These are phyloP conservation scores for Drechslerella stenobrocha DNA, from an alignment of 2,329 filamentous ascomycete species.

Conservation along the genomic window DNA sequence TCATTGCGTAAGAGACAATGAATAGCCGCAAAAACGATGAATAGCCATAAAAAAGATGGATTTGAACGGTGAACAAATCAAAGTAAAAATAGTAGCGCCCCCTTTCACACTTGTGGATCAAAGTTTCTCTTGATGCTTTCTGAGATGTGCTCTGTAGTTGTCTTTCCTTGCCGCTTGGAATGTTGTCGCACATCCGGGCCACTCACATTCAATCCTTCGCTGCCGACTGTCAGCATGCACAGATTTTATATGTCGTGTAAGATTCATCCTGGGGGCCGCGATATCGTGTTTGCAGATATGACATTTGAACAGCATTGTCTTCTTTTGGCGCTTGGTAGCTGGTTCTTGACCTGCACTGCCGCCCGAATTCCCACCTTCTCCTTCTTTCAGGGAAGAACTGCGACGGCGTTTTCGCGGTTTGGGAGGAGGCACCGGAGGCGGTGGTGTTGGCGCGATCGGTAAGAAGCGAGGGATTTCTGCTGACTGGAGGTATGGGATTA, in stretches of 20 bases:
- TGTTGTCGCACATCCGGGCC: constrained; percentile 42
- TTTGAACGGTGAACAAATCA: no score
- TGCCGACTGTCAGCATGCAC: constrained; percentile 44
- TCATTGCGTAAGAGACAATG: no score
- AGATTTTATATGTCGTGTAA: constrained; percentile 40
- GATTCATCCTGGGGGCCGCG: constrained; percentile 43
- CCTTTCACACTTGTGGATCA: no score
- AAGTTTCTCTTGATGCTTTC: constrained; percentile 43
- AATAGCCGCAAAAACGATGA: no score
- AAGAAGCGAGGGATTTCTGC: constrained; percentile 45
- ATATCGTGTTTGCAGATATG: constrained; percentile 45
- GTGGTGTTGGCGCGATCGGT: constrained; percentile 35
- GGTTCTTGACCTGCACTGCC: constrained; percentile 7
- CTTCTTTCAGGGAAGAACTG: constrained; percentile 38
- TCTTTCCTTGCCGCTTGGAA: constrained; percentile 46
- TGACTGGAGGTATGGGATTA: constrained; percentile 24
- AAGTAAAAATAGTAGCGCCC: no score
- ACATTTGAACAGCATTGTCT: constrained; percentile 43
- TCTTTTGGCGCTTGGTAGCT: constrained; percentile 36
- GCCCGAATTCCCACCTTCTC: constrained; percentile 13
- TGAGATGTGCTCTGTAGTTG: constrained; percentile 43
- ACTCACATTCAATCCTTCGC: constrained; percentile 42
- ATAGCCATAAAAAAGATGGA: no score
- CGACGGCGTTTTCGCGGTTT: constrained; percentile 40
- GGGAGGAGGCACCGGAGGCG: constrained; percentile 35